A percentile compares a stretch with the other conserved stretches of the same genome.
Conservation (phyloP, 257 asterid genomes). For the Nicotiana obtusifolia region DNA sequence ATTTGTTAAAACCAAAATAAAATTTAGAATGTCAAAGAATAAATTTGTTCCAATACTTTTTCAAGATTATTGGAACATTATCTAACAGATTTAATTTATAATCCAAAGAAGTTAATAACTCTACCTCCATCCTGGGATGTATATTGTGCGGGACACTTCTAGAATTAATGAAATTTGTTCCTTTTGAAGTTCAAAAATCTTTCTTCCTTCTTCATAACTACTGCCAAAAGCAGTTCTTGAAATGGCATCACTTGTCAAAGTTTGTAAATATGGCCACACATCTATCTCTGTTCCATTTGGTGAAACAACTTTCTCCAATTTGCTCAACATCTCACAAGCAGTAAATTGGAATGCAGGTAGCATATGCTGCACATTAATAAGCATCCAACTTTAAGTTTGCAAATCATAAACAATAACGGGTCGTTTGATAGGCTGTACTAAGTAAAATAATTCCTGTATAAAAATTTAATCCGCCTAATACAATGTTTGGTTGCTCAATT, state of each 20-base stretch:
- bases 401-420: neutral
- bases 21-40: neutral
- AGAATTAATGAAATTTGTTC: neutral
- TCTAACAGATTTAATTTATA: neutral
- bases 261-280: slow-evolving; percentile 16
- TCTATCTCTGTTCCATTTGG: slow-evolving; percentile 3
- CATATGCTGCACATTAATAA: slow-evolving; percentile 9
- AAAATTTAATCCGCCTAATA: too few relatives aligned
- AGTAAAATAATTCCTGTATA: too few relatives aligned
- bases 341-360: slow-evolving; percentile 14
- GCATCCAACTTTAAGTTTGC: neutral
- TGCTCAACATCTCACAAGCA: neutral
- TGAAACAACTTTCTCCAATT: slow-evolving; percentile 6
- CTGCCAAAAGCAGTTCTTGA: slow-evolving; percentile 16
- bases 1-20: too few relatives aligned
- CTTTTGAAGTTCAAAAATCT: slow-evolving; percentile 14
- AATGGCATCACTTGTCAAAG: slow-evolving; percentile 22
- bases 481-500: too few relatives aligned
- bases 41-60: neutral
- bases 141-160: neutral
- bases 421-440: too few relatives aligned
- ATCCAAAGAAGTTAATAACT: neutral
- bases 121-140: slow-evolving; percentile 16
- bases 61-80: neutral
- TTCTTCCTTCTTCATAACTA: slow-evolving; percentile 12